Evolutionary conservation across 176 grass and related monocot species (phyloP), one percentile per base, ranked within the genome.

Genomic region (sorghum (Sorghum bicolor)): DNA sequence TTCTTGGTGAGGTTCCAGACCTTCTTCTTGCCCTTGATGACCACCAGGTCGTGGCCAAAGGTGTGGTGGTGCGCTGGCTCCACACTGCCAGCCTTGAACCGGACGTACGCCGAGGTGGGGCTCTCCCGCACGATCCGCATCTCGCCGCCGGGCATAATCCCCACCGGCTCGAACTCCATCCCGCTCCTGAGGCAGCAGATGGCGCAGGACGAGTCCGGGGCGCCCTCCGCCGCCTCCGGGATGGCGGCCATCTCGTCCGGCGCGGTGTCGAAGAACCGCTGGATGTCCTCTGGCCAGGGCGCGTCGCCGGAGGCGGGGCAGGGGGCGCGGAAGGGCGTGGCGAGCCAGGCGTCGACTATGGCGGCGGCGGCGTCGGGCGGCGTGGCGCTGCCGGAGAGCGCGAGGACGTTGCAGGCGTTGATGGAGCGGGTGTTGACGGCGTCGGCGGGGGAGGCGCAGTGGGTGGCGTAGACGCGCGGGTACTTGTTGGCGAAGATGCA

Each of bases 1-100:
- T 98, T 91, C 89, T 97, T 98, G 52, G 91, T 98, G 40, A 98
- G 82, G 89, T 98, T 95, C 96, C 93, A 98, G 1, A 95, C 96
- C 77, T 90, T 95, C 82, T 95, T 97, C 75, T 91, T 93, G 74
- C 96, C 93, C 50, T 91, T 92, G 69, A 98, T 88, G 40, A 98
- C 93, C 53, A 95, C 86, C 41, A 98, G 82, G 68, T 98, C 91
- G n/a, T 98, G 96, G n/a, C 96, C 96, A 6, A 97, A 97, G 64
- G 92, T 97, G 88, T 97, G 95, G 84, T 95, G 96, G 64, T 98
- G 92, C 57, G 96, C 91, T 12, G 92, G 92, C 73, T 98, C 96
- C 58, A 98, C 92, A 72, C 91, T 95, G n/a, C 91, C 95, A 29
- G 91, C 96, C 85, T 98, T 95, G 85, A 98, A 98, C 19, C 85